These are phyloP conservation scores for Prunus mira DNA, from an alignment of 306 rosid species.

Conservation along the genomic window DNA sequence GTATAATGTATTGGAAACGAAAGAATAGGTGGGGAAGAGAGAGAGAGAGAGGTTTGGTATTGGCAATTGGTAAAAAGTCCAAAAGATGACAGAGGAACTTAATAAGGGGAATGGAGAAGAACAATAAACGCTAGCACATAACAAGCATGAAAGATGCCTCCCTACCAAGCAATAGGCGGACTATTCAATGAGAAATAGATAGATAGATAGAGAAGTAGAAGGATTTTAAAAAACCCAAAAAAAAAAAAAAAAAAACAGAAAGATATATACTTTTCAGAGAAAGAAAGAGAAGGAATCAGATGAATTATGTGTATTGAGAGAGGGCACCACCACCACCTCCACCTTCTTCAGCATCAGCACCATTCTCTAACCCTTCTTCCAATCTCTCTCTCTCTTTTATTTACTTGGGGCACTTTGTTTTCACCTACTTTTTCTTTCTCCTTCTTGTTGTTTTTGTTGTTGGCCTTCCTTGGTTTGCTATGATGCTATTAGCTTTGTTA, in stretches of 20 bases:
- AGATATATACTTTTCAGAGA: slow-evolving; percentile 15
- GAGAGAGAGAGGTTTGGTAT: slow-evolving; percentile 6
- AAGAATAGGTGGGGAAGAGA: slow-evolving; percentile 14
- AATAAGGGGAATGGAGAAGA: slow-evolving; percentile 29
- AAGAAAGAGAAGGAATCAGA: slow-evolving; percentile 28
- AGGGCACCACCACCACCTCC: slow-evolving; percentile 17
- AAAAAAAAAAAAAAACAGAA: not conserved
- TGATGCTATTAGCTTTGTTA: slow-evolving; percentile 6
- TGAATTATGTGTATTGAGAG: slow-evolving; percentile 26
- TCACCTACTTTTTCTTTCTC: slow-evolving; percentile 34
- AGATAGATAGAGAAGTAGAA: not conserved
- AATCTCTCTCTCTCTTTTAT: not conserved
- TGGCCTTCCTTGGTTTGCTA: slow-evolving; percentile 1
- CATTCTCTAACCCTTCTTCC: not conserved
- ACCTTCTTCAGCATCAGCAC: slow-evolving; percentile 29
- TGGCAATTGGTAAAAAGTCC: slow-evolving; percentile 17
- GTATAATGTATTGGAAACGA: slow-evolving; percentile 1
- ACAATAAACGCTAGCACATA: slow-evolving; percentile 47
- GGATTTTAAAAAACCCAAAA: not conserved
- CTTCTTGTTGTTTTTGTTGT: not conserved
- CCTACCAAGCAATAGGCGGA: slow-evolving; percentile 41
- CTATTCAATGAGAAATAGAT: slow-evolving; percentile 48
- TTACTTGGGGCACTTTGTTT: slow-evolving; percentile 28
- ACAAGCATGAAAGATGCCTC: slow-evolving; percentile 53
- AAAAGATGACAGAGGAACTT: slow-evolving; percentile 23